Base-by-base conservation (phyloP, 495 filamentous ascomycete species). In the Neurospora terricola region DNA sequence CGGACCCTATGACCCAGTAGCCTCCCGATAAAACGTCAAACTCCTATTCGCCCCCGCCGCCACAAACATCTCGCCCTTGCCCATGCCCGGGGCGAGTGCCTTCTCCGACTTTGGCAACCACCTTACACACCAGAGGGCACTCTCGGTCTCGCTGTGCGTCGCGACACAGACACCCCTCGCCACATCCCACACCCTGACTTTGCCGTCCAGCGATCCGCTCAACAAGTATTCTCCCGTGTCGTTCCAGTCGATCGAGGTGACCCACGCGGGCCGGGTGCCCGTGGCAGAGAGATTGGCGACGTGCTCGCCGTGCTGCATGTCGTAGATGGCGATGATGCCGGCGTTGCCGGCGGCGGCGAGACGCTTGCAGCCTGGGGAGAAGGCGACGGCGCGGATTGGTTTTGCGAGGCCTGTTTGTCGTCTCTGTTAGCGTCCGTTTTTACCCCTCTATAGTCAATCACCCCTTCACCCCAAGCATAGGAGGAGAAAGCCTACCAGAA, bases 341-440 rank as follows among this genome's bases (percentile, higher is more conserved):
- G 94, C 90, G 78, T 98, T 94, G 59, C 96, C 96, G 37, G 93
- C 92, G n/a, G 94, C 96, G 40, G 96, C 96, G 27, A 99, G 89
- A 11, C 94, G 86, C 75, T 88, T 94, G 73, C 90, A 90, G 30
- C 87, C 91, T 1, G 96, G 96, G 27, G 93, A 97, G 82, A 99
- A 98, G 3, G 92, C 86, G 38, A 98, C 90, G 9, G 90, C 82
- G 72, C 96, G 90, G 42, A 98, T 90, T 3, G 94, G 91, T 72
- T 94, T 96, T 21, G 93, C 87, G 68, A 98, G 85, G 38, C 96
- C 94, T 96, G 23, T n/a, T 54, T 21, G 1, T 14, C 0, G n/a
- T 48, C 1, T 2, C 9, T 9, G 9, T 48, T 48, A 48, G 43
- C 30, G n/a, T n/a, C n/a, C n/a, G n/a, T n/a, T n/a, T n/a, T n/a